Base-by-base conservation (phyloP, 192 early-diverging fungal genomes). In the Backusella luteola region DNA sequence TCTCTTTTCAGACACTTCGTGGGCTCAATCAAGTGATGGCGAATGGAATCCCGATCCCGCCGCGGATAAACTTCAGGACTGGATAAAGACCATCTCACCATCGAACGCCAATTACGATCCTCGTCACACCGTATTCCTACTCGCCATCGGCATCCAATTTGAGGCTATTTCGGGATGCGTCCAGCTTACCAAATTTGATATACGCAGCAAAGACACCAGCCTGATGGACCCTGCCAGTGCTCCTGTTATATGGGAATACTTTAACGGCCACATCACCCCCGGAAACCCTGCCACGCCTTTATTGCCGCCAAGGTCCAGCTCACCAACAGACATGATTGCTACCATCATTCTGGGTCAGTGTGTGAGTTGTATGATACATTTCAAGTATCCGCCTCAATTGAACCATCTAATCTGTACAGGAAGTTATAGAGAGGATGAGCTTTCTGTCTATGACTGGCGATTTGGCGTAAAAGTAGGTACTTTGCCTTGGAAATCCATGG, bases 391-490 rank as follows among this genome's bases (percentile, higher is more conserved):
- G 4, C 56, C 77, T 6, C 71, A 78, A 41, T 34, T 78, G n/a
- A 78, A 78, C 12, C 77, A 78, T 67, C 44, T 78, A 4, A 78
- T 78, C 11, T 72, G 71, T 21, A 78, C 77, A 38, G 77, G 77
- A 52, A 73, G 71, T 29, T 78, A 73, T 35, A 42, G 66, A 42
- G 72, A 71, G 15, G 77, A 75, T 39, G 77, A 82, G 6, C 49
- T 82, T 12, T 71, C 80, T 17, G 49, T 82, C 9, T 82, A 73
- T 32, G 80, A 82, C 56, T 82, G 80, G 80, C 74, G 80, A 17
- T 77, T 78, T 68, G 80, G 80, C 12, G 46, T 78, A 7, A 77
- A 74, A 52, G 74, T 77, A 14, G 80, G 80, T 0, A 75, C 70
- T 0, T 66, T 82, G 46, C 80, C 80, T 32, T 77, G 80, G 78